Conservation (phyloP, 2,329 filamentous ascomycete species). For the Claviceps africana region DNA sequence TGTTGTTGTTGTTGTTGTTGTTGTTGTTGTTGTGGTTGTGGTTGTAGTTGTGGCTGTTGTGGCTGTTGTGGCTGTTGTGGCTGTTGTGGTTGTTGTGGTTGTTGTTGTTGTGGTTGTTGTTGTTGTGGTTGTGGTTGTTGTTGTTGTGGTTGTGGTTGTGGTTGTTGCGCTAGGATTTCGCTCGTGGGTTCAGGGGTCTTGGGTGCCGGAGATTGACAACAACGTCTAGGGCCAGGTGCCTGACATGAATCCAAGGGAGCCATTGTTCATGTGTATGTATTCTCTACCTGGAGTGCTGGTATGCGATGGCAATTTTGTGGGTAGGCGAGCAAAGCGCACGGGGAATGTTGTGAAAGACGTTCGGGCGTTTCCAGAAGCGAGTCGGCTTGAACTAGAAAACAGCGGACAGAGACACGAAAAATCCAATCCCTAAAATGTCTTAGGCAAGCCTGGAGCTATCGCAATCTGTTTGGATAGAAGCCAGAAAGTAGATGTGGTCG, state of each 20-base stretch:
- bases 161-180: slow-evolving; percentile 22
- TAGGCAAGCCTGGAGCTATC: neutral
- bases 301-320: slow-evolving; percentile 3
- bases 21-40: neutral
- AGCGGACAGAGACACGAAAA: neutral
- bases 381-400: slow-evolving; percentile 1
- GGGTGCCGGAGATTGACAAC: slow-evolving; percentile 25
- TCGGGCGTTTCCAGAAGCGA: slow-evolving; percentile 5
- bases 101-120: neutral
- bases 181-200: slow-evolving; percentile 39
- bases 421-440: slow-evolving; percentile 1
- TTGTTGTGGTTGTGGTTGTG: slow-evolving; percentile 9
- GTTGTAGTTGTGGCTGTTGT: neutral
- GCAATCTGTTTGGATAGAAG: neutral
- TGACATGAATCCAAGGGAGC: slow-evolving; percentile 30
- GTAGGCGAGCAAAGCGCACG: neutral
- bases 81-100: neutral
- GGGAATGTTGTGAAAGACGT: slow-evolving; percentile 2
- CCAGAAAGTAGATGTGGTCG: neutral
- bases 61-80: neutral
- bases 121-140: neutral
- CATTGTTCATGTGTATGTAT: slow-evolving; percentile 21
- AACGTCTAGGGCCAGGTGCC: slow-evolving; percentile 30
- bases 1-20: neutral
- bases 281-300: slow-evolving; percentile 10